Evolutionary conservation across 768 basidiomycete species (phyloP), one percentile per base, ranked within the genome.

Genomic region (Termitomyces sp.): DNA sequence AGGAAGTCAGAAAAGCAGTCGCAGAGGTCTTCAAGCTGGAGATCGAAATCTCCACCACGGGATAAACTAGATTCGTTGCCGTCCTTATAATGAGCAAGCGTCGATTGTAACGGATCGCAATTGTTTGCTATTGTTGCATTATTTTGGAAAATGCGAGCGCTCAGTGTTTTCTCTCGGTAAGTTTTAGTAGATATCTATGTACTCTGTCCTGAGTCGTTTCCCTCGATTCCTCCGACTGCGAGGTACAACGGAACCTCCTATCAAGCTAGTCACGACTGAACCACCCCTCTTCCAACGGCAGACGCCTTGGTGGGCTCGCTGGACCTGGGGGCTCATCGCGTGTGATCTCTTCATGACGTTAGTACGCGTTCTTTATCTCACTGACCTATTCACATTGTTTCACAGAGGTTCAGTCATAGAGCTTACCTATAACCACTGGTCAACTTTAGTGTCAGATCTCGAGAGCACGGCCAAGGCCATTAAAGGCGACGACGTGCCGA

Each of bases 391-490:
- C 25, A 53, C 50, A n/a, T n/a, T 3, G 10, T 20, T 10, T 50
- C 3, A 37, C 46, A 76, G 75, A 38, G 66, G 70, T 6, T 72
- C 73, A 15, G 71, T 65, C 17, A 69, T 74, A 43, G 75, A 76
- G 9, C 66, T 76, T 20, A 74, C 74, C 5, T 76, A 72, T 68
- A 73, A 72, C 45, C 69, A 69, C 36, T 76, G 75, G 75, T 68
- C 72, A 9, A 63, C 55, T 34, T 66, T 67, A 4, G 68, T 66
- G 14, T 60, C 65, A 4, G 70, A 72, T 56, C 59, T 69, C 17
- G 66, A 72, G 56, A 67, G 58, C 11, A 57, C 65, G 12, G 64
- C 63, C 2, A 64, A 62, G 42, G 67, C 63, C 56, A 63, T 65
- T 31, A 61, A 57, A 60, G 63, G 52, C 46, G 55, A 57, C 17